Evolutionary conservation across 1,284 basidiomycete species (phyloP).

Genomic region (Tausonia pullulans): DNA sequence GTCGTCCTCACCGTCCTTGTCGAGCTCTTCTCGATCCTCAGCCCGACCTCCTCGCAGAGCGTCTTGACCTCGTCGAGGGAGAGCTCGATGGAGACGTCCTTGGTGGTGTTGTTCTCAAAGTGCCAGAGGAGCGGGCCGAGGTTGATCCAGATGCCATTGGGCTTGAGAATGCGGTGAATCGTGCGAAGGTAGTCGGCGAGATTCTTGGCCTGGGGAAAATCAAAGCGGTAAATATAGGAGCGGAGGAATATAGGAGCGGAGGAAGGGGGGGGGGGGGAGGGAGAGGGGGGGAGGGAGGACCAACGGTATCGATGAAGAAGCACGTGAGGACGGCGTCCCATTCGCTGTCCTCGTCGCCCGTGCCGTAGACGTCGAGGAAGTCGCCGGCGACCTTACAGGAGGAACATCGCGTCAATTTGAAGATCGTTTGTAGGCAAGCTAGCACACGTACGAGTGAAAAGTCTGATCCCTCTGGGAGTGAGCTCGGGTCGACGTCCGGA

Average conservation of each 20-base stretch:
- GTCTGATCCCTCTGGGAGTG: slow-evolving; percentile 40
- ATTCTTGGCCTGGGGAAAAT: neutral
- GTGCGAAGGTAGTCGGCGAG: slow-evolving; percentile 79
- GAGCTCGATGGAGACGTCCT: slow-evolving; percentile 75
- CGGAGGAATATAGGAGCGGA: slow-evolving; percentile 22
- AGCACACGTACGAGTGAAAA: too few species aligned
- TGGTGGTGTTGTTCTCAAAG: slow-evolving; percentile 73
- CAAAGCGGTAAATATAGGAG: slow-evolving; percentile 4
- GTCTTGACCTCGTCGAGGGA: slow-evolving; percentile 76
- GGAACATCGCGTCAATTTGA: too few species aligned
- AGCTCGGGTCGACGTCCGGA: slow-evolving; percentile 71
- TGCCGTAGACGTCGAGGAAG: slow-evolving; percentile 82
- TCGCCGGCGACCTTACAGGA: slow-evolving; percentile 92
- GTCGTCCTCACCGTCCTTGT: slow-evolving; percentile 58
- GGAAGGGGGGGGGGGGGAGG: too few species aligned
- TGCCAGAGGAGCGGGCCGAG: slow-evolving; percentile 92
- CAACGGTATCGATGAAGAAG: slow-evolving; percentile 97
- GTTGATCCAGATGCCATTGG: slow-evolving; percentile 85
- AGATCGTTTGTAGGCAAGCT: too few species aligned
- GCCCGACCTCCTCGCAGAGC: slow-evolving; percentile 65
- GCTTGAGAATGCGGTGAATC: slow-evolving; percentile 64
- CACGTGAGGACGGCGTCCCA: slow-evolving; percentile 91
- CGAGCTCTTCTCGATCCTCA: slow-evolving; percentile 58
- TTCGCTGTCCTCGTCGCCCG: slow-evolving; percentile 40
- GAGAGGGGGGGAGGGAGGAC: too few species aligned